Evolutionary conservation across 164 flowering plant genomes (phyloP).

Genomic region (Nymphaea colorata): DNA sequence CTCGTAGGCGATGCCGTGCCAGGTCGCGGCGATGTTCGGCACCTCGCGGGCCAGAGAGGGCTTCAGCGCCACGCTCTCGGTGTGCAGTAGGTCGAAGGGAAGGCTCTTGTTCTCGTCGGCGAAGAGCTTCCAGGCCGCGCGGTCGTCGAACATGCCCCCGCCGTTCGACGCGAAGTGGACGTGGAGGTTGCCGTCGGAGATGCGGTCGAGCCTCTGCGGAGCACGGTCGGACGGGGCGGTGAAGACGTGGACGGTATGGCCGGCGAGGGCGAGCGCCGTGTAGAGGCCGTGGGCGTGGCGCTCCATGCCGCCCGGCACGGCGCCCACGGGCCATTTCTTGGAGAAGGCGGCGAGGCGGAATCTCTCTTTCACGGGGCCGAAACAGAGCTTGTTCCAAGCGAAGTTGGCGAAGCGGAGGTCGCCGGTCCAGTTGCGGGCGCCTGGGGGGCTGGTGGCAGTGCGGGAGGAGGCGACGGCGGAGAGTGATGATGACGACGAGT

Average conservation of each 20-base stretch:
- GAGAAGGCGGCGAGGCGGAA: constrained; percentile 45
- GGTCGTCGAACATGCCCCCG: constrained; percentile 54
- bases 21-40: constrained; percentile 62
- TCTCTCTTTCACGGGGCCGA: constrained; percentile 14
- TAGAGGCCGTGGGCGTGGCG: constrained; percentile 41
- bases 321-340: constrained; percentile 42
- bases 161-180: constrained; percentile 60
- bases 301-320: constrained; percentile 56
- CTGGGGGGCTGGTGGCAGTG: too few relatives aligned
- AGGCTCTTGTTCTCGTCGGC: constrained; percentile 27
- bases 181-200: constrained; percentile 10
- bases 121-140: constrained; percentile 62
- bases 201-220: background rate
- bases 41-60: constrained; percentile 45
- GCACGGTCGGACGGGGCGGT: constrained; percentile 35
- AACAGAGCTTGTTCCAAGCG: constrained; percentile 47
- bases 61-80: constrained; percentile 87
- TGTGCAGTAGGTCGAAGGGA: constrained; percentile 74
- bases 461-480: too few relatives aligned
- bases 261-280: constrained; percentile 28
- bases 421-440: constrained; percentile 6
- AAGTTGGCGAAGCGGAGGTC: constrained; percentile 35
- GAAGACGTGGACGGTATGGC: constrained; percentile 50
- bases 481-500: too few relatives aligned
- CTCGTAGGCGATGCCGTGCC: constrained; percentile 91